A percentile compares a stretch with the other conserved stretches of the same genome.
Conservation (phyloP, 2,329 filamentous ascomycete genomes). For the Hypoxylon sp. region DNA sequence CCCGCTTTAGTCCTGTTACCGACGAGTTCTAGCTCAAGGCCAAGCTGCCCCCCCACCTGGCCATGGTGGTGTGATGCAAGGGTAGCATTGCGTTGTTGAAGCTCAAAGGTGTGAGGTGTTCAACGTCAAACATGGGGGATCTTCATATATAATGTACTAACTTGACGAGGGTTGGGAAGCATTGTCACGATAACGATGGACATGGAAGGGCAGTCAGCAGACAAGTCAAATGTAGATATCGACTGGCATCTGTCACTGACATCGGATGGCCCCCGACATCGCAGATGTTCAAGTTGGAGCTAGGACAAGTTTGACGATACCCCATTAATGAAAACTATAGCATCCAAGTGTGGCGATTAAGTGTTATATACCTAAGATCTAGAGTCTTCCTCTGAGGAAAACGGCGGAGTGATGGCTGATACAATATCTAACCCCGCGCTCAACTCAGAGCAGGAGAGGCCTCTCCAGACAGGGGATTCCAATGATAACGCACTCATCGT, state of each 20-base stretch:
- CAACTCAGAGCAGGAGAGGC: neutral
- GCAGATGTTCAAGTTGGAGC: conserved; percentile 1
- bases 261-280: conserved; percentile 20
- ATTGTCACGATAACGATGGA: conserved; percentile 3
- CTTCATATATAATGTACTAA: neutral
- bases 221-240: conserved; percentile 2
- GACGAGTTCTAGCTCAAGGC: conserved; percentile 11
- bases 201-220: neutral
- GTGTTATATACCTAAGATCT: too few relatives aligned
- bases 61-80: conserved; percentile 21
- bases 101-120: neutral
- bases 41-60: conserved; percentile 18
- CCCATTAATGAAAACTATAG: neutral
- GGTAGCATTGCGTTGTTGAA: conserved; percentile 19
- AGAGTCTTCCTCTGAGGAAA: neutral
- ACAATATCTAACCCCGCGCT: conserved; percentile 5
- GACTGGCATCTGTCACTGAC: neutral
- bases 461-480: neutral
- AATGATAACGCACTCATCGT: conserved; percentile 16
- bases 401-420: neutral
- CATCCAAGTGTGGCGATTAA: too few relatives aligned
- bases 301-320: neutral
- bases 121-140: neutral
- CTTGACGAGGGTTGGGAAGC: neutral
- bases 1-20: conserved; percentile 13